A percentile compares a stretch with the other conserved stretches of the same genome.
These are phyloP conservation scores for Pseudotulostoma volvatum DNA, from an alignment of 495 filamentous ascomycete species.

Conservation along the genomic window DNA sequence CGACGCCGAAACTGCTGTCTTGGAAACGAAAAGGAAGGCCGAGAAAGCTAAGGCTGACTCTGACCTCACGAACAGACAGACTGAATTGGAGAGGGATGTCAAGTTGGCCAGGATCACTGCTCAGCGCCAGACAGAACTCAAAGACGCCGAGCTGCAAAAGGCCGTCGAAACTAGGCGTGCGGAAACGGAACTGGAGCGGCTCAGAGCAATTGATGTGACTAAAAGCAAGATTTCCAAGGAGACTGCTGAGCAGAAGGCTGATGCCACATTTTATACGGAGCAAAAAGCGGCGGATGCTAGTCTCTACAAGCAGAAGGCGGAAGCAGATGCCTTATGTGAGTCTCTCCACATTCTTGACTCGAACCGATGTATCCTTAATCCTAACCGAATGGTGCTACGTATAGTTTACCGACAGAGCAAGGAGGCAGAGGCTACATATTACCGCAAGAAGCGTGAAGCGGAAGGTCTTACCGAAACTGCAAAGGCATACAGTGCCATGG, in stretches of 20 bases:
- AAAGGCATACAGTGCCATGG: conserved; percentile 52
- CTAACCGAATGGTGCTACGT: not conserved
- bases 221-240: conserved; percentile 60
- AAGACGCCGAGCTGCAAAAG: conserved; percentile 60
- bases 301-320: conserved; percentile 38
- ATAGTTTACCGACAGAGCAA: conserved; percentile 27
- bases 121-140: conserved; percentile 48
- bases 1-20: conserved; percentile 61
- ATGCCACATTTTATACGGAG: conserved; percentile 35
- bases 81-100: conserved; percentile 51
- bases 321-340: conserved; percentile 36
- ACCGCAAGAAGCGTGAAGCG: conserved; percentile 50
- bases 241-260: conserved; percentile 54
- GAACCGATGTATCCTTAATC: not conserved
- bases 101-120: conserved; percentile 56
- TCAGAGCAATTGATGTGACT: conserved; percentile 58
- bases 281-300: conserved; percentile 40
- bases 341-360: not conserved
- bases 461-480: conserved; percentile 61
- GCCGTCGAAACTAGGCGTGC: conserved; percentile 59
- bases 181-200: conserved; percentile 59
- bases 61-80: conserved; percentile 50
- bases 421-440: conserved; percentile 45
- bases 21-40: conserved; percentile 66
- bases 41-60: conserved; percentile 66